Evolutionary conservation across 768 basidiomycete genomes (phyloP).

Genomic region (Trametes cinnabarina): DNA sequence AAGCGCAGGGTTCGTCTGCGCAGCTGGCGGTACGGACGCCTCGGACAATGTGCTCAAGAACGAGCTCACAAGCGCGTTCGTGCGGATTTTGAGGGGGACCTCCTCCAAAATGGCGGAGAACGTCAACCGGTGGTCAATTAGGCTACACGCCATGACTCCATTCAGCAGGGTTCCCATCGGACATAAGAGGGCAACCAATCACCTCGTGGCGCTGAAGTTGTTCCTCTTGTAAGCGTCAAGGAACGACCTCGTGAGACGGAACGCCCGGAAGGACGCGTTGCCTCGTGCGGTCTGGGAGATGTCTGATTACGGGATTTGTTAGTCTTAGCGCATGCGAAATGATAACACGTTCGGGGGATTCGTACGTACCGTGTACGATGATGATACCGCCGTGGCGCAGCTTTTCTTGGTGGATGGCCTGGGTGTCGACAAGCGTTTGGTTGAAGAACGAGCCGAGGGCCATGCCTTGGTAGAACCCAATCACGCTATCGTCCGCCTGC

Average conservation of each 20-base stretch:
- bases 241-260: conserved; percentile 76
- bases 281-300: conserved; percentile 75
- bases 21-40: conserved; percentile 42
- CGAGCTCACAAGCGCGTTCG: conserved; percentile 74
- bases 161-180: conserved; percentile 6
- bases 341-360: conserved; percentile 12
- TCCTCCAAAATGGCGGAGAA: conserved; percentile 86
- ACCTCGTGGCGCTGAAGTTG: conserved; percentile 87
- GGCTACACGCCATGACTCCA: conserved; percentile 39
- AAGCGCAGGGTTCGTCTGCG: conserved; percentile 27
- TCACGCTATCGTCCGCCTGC: conserved; percentile 84
- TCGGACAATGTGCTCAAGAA: conserved; percentile 68
- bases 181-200: conserved; percentile 25
- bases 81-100: conserved; percentile 80
- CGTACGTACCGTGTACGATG: conserved; percentile 68
- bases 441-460: conserved; percentile 83
- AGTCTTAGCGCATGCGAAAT: not conserved
- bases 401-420: conserved; percentile 82
- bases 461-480: conserved; percentile 93
- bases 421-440: conserved; percentile 76
- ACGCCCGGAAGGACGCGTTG: conserved; percentile 87
- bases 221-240: conserved; percentile 77
- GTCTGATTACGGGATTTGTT: conserved; percentile 44
- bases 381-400: conserved; percentile 84
- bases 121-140: conserved; percentile 77